Conservation (phyloP, 192 early-diverging fungal genomes). For the Backusella parvicylindrica region DNA sequence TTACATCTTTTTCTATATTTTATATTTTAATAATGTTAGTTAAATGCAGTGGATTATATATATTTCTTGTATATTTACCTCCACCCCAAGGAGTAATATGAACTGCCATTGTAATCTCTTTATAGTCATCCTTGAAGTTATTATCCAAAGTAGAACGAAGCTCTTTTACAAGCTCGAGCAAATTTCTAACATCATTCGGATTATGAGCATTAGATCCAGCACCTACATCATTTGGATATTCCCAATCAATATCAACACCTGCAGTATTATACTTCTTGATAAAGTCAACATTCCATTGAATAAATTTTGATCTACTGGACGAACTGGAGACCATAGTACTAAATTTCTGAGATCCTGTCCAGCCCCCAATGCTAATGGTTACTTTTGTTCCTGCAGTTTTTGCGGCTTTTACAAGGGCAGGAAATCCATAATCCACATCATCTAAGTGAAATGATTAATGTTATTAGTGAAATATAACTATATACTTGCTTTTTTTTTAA, state of each 20-base stretch:
- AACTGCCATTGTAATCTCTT: conserved; percentile 63
- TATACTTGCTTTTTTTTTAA: no score
- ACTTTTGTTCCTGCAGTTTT: conserved; percentile 46
- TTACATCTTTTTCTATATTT: conserved; percentile 40
- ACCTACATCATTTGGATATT: conserved; percentile 66
- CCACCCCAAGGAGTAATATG: conserved; percentile 58
- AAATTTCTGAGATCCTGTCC: conserved; percentile 62
- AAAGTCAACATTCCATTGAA: conserved; percentile 47
- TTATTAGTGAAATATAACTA: no score
- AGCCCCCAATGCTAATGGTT: conserved; percentile 64
- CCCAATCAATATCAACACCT: conserved; percentile 71
- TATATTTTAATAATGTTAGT: not conserved
- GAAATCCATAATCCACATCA: conserved; percentile 32
- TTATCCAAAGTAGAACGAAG: conserved; percentile 49
- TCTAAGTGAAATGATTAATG: not conserved
- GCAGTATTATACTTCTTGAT: conserved; percentile 52
- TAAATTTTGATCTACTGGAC: conserved; percentile 28
- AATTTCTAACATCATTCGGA: conserved; percentile 59
- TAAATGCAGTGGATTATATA: no score
- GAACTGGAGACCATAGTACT: conserved; percentile 44
- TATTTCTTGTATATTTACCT: no score
- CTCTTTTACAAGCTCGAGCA: conserved; percentile 52
- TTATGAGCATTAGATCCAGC: conserved; percentile 54
- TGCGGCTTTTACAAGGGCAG: conserved; percentile 41
- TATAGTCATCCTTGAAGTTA: conserved; percentile 31